Evolutionary conservation across 768 basidiomycete genomes (phyloP).

Genomic region (Cubamyces sp.): DNA sequence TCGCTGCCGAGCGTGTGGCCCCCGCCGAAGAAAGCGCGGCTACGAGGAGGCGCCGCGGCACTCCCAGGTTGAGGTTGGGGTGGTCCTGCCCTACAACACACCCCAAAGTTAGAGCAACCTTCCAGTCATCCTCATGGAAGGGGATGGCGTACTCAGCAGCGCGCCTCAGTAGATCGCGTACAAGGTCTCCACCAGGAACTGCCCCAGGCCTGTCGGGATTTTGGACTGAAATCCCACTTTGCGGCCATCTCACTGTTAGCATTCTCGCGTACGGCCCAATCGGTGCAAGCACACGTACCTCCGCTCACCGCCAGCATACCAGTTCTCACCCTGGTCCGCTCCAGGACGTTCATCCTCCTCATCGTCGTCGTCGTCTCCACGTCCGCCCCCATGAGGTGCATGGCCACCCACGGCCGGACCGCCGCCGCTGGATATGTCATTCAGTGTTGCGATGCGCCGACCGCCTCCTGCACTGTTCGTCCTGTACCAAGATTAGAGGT

Average conservation of each 20-base stretch:
- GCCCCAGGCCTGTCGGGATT: conserved; percentile 58
- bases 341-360: conserved; percentile 54
- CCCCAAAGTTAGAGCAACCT: not conserved
- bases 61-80: conserved; percentile 29
- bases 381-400: conserved; percentile 23
- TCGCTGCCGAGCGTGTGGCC: conserved; percentile 91
- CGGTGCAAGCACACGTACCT: conserved; percentile 52
- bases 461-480: conserved; percentile 18
- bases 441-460: conserved; percentile 34
- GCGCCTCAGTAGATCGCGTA: conserved; percentile 73
- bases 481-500: not conserved
- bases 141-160: conserved; percentile 70
- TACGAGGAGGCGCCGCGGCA: conserved; percentile 24
- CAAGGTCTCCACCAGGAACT: conserved; percentile 60
- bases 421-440: conserved; percentile 31
- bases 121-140: no score
- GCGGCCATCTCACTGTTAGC: not conserved
- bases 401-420: conserved; percentile 14
- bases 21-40: conserved; percentile 62
- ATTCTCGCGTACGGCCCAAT: not conserved
- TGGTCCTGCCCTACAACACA: conserved; percentile 41
- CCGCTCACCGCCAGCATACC: conserved; percentile 95
- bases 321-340: conserved; percentile 60
- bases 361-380: conserved; percentile 50
- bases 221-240: conserved; percentile 86